Conservation (phyloP, 2,329 filamentous ascomycete species). For the Hypoxylon sp. region DNA sequence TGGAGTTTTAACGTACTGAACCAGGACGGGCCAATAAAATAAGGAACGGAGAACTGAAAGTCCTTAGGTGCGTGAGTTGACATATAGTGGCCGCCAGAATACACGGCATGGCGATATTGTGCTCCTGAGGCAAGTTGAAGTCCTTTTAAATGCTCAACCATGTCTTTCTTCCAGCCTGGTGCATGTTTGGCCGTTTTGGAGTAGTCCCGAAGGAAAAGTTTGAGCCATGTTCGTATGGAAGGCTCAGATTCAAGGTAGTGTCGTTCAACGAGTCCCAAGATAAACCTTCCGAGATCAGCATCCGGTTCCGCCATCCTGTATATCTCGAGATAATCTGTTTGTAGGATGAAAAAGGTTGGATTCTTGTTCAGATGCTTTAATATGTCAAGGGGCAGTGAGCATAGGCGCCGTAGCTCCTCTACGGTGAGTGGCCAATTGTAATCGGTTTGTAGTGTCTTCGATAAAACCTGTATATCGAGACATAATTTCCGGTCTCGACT, state of each 20-base stretch:
- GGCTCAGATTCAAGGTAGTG: constrained; percentile 41
- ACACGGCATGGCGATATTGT: constrained; percentile 40
- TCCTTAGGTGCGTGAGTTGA: constrained; percentile 61
- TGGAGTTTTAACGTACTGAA: neutral
- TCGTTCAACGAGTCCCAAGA: constrained; percentile 36
- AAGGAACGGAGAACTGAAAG: constrained; percentile 35
- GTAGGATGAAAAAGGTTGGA: neutral
- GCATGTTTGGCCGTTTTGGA: neutral
- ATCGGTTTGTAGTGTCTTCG: constrained; percentile 47
- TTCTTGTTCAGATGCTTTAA: neutral
- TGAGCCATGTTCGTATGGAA: constrained; percentile 31
- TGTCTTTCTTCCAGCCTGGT: constrained; percentile 43
- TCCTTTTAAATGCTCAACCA: constrained; percentile 40
- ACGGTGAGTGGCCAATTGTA: constrained; percentile 9
- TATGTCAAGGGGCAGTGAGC: neutral
- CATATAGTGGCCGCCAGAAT: constrained; percentile 43
- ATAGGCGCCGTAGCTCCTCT: neutral
- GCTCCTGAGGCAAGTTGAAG: constrained; percentile 19
- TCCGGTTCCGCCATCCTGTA: neutral
- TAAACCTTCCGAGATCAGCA: neutral
- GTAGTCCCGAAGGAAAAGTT: constrained; percentile 1
- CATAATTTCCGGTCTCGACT: constrained; percentile 44
- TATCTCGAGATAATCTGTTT: neutral
- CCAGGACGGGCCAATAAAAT: constrained; percentile 28
- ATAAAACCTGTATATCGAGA: constrained; percentile 49